Base-by-base conservation (phyloP, 371 early-diverging fungal genomes). In the Lichtheimia hyalospora region DNA sequence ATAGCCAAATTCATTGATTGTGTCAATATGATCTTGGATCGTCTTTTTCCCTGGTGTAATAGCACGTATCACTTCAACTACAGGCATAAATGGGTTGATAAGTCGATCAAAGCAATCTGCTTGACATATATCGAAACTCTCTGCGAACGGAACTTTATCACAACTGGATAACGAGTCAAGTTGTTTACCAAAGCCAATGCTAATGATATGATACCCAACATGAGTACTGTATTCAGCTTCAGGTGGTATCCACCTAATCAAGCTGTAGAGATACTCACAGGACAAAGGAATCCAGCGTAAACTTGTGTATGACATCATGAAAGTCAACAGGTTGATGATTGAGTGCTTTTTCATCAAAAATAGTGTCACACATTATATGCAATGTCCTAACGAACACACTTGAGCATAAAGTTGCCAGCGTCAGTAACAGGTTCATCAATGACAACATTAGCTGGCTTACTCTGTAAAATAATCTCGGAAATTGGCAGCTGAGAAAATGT, bases 401-500 rank as follows among this genome's bases (percentile, higher is more conserved):
- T 57, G 16, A 39, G 24, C 20, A 15, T n/a, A 39, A n/a, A 14
- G 3, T 1, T 12, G 15, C 10, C 0, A 27, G 46, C 23, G 12
- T 34, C 5, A 7, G 14, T 13, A 3, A 21, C 15, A 20, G 42
- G 2, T 13, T 13, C 24, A 39, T 16, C 2, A 14, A n/a, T 24
- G 21, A 25, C 28, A 3, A 49, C 24, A 10, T 1, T 14, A 15
- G 40, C 21, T 51, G 5, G 5, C 41, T 34, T 68, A 27, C 71
- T 71, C 56, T 60, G 77, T 70, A 54, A 88, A 79, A 28, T 74
- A 71, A 10, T 84, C 77, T 14, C 85, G 73, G 51, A 86, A 88
- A 60, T 86, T 88, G 62, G 75, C 79, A 34, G 79, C 83, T 23
- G 73, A 81, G 62, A 89, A 90, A 21, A 89, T 81, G 44, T 77